These are phyloP conservation scores for Seminavis robusta DNA, from an alignment of 108 stramenopile genomes.

Conservation along the genomic window DNA sequence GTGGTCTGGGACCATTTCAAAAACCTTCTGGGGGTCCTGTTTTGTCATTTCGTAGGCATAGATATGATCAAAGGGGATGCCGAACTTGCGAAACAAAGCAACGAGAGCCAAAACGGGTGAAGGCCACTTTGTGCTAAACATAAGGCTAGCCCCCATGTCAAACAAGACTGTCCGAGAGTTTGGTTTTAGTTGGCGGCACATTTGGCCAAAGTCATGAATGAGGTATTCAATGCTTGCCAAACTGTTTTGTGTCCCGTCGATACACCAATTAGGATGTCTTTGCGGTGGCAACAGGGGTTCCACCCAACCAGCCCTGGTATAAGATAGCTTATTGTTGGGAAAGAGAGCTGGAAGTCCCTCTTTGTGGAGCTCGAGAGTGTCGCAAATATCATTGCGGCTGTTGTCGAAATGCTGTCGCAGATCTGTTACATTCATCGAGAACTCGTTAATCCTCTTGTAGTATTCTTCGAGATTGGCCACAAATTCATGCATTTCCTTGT, in stretches of 20 bases:
- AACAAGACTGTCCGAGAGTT: constrained; percentile 32
- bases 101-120: too few relatives aligned
- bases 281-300: constrained; percentile 46
- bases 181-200: constrained; percentile 42
- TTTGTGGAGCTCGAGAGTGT: constrained; percentile 8
- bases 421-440: too few relatives aligned
- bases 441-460: too few relatives aligned
- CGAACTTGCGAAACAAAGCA: constrained; percentile 50
- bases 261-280: constrained; percentile 33
- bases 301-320: too few relatives aligned
- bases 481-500: too few relatives aligned
- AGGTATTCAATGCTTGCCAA: constrained; percentile 34
- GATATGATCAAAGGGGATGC: constrained; percentile 68
- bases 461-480: too few relatives aligned
- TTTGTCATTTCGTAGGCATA: constrained; percentile 50
- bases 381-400: too few relatives aligned
- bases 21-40: constrained; percentile 18
- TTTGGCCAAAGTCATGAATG: constrained; percentile 52
- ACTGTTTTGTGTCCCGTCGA: background rate
- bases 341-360: constrained; percentile 17
- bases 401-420: too few relatives aligned
- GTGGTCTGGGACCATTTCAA: constrained; percentile 1
- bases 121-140: too few relatives aligned
- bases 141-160: constrained; percentile 49
- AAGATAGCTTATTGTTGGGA: constrained; percentile 15